Evolutionary conservation across 225 moss, liverwort and hornwort species (phyloP).

Genomic region (Marchantia polymorpha): DNA sequence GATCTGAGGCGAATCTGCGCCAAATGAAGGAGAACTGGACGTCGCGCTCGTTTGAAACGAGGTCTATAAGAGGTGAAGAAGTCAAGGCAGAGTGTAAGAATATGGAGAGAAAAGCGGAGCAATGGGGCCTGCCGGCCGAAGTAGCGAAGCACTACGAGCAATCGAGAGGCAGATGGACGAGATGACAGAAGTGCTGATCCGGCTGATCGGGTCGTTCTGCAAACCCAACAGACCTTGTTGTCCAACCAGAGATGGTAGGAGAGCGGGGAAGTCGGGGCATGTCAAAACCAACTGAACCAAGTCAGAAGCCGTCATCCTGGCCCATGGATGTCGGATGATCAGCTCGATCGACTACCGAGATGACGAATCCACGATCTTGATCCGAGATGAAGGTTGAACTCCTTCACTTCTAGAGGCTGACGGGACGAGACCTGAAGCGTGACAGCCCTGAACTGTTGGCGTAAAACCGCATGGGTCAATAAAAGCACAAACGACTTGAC

Average conservation of each 20-base stretch:
- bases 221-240: neutral
- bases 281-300: slow-evolving; percentile 6
- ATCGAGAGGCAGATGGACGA: neutral
- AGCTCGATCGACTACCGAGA: neutral
- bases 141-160: neutral
- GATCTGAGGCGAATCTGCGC: neutral
- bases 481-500: neutral
- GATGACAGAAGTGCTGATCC: slow-evolving; percentile 2
- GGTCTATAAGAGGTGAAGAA: neutral
- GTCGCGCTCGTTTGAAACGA: neutral
- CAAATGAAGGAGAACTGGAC: neutral
- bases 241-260: neutral
- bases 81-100: neutral
- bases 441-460: neutral
- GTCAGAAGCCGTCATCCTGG: slow-evolving; percentile 5
- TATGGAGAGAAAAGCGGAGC: slow-evolving; percentile 5
- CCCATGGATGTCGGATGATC: slow-evolving; percentile 6
- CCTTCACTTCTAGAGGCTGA: neutral
- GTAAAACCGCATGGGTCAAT: neutral
- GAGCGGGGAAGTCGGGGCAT: neutral
- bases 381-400: neutral
- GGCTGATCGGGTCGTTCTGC: slow-evolving; percentile 13
- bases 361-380: neutral
- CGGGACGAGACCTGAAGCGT: neutral
- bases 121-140: neutral